These are phyloP conservation scores for Colletotrichum liaoningense DNA, from an alignment of 2,329 filamentous ascomycete genomes.

Conservation along the genomic window DNA sequence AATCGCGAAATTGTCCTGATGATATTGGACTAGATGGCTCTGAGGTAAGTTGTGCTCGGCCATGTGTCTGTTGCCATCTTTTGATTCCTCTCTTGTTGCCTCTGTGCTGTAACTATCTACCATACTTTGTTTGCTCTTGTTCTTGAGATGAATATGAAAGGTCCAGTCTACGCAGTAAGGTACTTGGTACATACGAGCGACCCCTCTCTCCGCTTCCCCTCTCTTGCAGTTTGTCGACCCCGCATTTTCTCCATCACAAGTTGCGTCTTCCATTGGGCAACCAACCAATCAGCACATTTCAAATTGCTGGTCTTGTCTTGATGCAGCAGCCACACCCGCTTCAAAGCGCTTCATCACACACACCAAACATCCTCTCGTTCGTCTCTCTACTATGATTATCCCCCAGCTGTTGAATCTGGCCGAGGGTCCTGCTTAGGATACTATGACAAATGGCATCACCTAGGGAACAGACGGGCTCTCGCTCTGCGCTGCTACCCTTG, in stretches of 20 bases:
- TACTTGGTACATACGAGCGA: too few species aligned
- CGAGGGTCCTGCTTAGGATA: neutral
- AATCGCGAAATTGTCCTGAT: too few species aligned
- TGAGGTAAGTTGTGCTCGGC: neutral
- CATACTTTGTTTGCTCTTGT: neutral
- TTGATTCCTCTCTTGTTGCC: neutral
- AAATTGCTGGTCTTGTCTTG: neutral
- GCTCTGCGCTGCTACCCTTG: neutral
- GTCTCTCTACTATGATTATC: too few species aligned
- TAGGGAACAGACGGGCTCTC: slow-evolving; percentile 10
- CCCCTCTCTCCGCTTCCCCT: slow-evolving; percentile 10
- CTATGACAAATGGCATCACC: slow-evolving; percentile 22
- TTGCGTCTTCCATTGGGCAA: slow-evolving; percentile 9
- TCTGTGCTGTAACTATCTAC: neutral
- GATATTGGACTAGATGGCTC: neutral
- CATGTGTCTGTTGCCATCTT: neutral
- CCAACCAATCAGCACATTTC: neutral
- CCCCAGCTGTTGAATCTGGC: neutral
- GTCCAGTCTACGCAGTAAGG: too few species aligned
- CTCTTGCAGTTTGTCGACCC: slow-evolving; percentile 14
- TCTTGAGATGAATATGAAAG: neutral
- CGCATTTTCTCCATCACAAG: slow-evolving; percentile 32
- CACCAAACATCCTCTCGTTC: neutral
- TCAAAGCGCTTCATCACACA: slow-evolving; percentile 24
- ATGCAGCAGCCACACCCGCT: slow-evolving; percentile 30